Percentiles rank a stretch among this genome's conserved stretches.
Evolutionary conservation across 2,329 filamentous ascomycete species (phyloP).

Genomic region (Ceratocystis huliohia): DNA sequence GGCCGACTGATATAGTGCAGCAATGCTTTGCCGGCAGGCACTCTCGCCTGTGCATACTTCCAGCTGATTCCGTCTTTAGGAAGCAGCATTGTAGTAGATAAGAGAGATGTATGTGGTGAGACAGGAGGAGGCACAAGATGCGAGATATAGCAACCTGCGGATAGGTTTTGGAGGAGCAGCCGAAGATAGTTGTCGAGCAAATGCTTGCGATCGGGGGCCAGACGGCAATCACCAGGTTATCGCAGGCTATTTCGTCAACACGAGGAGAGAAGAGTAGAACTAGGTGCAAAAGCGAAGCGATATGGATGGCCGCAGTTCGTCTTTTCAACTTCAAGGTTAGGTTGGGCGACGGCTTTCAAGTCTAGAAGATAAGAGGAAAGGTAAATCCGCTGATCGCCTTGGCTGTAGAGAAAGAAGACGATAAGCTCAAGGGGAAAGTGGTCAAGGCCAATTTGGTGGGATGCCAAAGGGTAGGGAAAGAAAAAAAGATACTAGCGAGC

Average conservation of each 20-base stretch:
- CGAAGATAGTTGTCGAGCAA: too few relatives aligned
- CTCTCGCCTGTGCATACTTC: conserved; percentile 71
- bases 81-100: conserved; percentile 56
- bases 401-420: not conserved
- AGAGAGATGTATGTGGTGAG: conserved; percentile 23
- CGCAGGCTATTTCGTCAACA: not conserved
- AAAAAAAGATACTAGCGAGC: too few relatives aligned
- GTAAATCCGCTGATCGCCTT: not conserved
- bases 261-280: not conserved
- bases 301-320: not conserved
- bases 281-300: not conserved
- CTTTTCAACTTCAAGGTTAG: not conserved
- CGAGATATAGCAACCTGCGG: not conserved
- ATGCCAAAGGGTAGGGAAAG: too few relatives aligned
- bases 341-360: not conserved
- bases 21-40: conserved; percentile 65
- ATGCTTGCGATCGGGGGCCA: not conserved
- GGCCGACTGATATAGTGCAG: conserved; percentile 60
- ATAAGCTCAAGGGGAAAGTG: not conserved
- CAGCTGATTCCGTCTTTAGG: conserved; percentile 82
- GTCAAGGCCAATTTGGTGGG: not conserved
- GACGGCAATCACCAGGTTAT: not conserved
- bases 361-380: not conserved
- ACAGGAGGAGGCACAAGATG: not conserved
- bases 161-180: not conserved